Base-by-base conservation (phyloP, 768 basidiomycete genomes). In the Phaeolepiota aurea region DNA sequence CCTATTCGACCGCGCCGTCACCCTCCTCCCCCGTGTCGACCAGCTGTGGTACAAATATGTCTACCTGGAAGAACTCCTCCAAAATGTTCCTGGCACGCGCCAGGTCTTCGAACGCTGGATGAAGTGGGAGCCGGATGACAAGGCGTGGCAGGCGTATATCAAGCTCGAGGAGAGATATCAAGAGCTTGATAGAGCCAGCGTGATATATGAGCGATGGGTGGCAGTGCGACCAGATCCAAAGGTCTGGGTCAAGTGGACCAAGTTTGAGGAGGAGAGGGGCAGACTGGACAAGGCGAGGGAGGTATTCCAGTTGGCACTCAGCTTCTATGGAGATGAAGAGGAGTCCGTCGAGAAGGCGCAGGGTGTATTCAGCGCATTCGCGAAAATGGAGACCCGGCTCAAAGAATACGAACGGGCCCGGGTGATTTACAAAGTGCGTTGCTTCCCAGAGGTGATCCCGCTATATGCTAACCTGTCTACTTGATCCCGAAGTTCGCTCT, bases 21-120 rank as follows among this genome's bases (percentile, higher is more conserved):
- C 94, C 3, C 74, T 98, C 1, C 80, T 99, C 18, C 96, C 96
- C 7, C 83, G 96, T 33, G 82, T 99, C 37, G 93, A 99, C 59
- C 87, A 94, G 55, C 74, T 99, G 4, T 98, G 96, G 96, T 98
- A 98, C 76, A 97, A 97, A 61, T 99, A 97, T 42, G 94, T 99
- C 44, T 97, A 96, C 62, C 78, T 99, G 41, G 96, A 99, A 56
- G 96, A 99, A 57, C 76, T 99, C 2, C 75, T 99, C 10, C 86
- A 93, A 53, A 98, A 99, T 54, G 83, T 99, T 21, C 79, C 93
- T 1, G 96, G 96, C 28, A 92, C 93, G 1, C 81, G 96, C 5
- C 94, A 98, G 57, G 90, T 98, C 41, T 99, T 98, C 47, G 96
- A 99, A 61, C 77, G 96, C 34, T 99, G 96, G 96, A 94, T 98